Conservation (phyloP, 305 asterid species). For the Fraxinus xanthoxyloides region DNA sequence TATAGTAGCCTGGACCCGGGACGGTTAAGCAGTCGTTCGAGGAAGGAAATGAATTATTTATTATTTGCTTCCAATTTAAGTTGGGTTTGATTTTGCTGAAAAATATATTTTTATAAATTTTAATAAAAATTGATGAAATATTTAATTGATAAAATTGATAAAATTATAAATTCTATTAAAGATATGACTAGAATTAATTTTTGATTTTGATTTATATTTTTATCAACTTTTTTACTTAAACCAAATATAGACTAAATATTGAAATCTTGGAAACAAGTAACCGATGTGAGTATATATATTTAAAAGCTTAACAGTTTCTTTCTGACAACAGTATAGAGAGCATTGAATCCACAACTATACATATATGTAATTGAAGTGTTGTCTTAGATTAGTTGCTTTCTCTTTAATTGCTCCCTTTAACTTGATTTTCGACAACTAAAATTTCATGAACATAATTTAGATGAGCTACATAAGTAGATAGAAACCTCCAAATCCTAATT, state of each 20-base stretch:
- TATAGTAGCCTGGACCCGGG: neutral
- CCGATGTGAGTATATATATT: neutral
- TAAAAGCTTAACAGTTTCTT: neutral
- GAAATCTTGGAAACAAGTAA: neutral
- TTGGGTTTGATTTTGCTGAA: neutral
- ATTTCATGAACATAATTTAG: neutral
- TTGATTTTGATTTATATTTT: too few relatives aligned
- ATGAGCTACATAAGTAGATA: neutral
- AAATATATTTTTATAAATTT: too few relatives aligned
- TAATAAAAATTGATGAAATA: too few relatives aligned
- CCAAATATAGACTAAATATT: neutral
- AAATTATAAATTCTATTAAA: too few relatives aligned
- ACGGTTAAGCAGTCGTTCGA: neutral
- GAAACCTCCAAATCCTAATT: neutral
- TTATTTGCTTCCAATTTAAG: neutral
- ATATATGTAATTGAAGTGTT: neutral
- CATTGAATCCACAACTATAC: neutral
- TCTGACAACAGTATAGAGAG: neutral
- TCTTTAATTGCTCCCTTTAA: neutral
- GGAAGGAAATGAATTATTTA: neutral
- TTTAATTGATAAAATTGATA: too few relatives aligned
- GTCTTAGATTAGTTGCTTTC: neutral
- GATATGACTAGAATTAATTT: too few relatives aligned
- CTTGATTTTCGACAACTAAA: neutral
- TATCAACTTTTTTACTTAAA: too few relatives aligned